Evolutionary conservation across 805 yeast genomes (phyloP).

Genomic region (Starmerella kuoi): DNA sequence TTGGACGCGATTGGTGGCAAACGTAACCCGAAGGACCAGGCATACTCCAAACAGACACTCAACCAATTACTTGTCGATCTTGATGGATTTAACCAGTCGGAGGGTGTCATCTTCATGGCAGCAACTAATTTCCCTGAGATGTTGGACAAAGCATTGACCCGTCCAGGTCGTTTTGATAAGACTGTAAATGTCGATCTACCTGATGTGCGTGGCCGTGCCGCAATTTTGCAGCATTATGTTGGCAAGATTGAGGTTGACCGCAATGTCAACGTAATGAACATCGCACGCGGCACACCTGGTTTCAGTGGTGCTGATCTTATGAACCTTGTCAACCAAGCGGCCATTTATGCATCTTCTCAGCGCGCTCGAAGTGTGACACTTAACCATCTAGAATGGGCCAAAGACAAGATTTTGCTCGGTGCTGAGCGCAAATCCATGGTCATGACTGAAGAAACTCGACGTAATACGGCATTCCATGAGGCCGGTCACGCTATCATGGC

Average conservation of each 20-base stretch:
- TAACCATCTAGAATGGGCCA: slow-evolving; percentile 96
- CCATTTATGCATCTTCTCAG: slow-evolving; percentile 87
- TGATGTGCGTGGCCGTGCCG: slow-evolving; percentile 94
- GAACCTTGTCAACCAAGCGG: slow-evolving; percentile 96
- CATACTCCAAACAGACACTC: slow-evolving; percentile 93
- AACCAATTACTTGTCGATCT: slow-evolving; percentile 91
- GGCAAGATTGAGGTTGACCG: slow-evolving; percentile 75
- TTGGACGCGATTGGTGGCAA: slow-evolving; percentile 98
- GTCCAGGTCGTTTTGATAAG: slow-evolving; percentile 98
- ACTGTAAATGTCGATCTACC: slow-evolving; percentile 91
- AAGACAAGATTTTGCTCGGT: slow-evolving; percentile 94
- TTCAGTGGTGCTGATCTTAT: slow-evolving; percentile 95
- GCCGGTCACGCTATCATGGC: slow-evolving; percentile 99
- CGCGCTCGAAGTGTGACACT: slow-evolving; percentile 82
- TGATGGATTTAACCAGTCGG: slow-evolving; percentile 81
- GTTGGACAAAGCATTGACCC: slow-evolving; percentile 88
- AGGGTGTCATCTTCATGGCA: slow-evolving; percentile 90
- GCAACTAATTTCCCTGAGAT: slow-evolving; percentile 98
- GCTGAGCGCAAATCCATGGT: slow-evolving; percentile 98
- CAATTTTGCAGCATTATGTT: slow-evolving; percentile 83
- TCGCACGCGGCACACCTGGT: slow-evolving; percentile 97
- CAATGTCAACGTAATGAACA: slow-evolving; percentile 73
- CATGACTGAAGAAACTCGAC: slow-evolving; percentile 85
- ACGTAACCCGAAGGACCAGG: slow-evolving; percentile 94
- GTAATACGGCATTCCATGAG: slow-evolving; percentile 94